phyloP scores from a whole-genome alignment of 2,329 filamentous ascomycete genomes.

The Lasiodiplodia citricola region DNA sequence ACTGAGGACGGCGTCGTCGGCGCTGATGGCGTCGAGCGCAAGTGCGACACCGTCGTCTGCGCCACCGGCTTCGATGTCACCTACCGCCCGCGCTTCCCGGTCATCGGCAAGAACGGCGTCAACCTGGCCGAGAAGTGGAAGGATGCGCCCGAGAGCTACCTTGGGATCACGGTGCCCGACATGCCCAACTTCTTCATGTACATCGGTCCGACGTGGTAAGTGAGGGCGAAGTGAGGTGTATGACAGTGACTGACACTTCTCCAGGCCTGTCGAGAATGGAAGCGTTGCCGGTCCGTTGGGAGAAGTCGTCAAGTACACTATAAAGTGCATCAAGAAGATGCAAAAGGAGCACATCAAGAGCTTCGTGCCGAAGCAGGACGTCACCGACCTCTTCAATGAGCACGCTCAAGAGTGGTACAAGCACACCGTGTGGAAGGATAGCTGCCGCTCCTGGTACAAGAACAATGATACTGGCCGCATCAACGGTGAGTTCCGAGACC shows the following conservation, averaged over 20 bases:
- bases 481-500: conserved; percentile 31
- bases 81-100: conserved; percentile 50
- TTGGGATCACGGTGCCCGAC: conserved; percentile 49
- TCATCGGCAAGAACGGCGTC: conserved; percentile 49
- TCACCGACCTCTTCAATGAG: conserved; percentile 51
- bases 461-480: conserved; percentile 46
- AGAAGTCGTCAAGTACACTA: conserved; percentile 46
- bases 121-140: conserved; percentile 49
- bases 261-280: conserved; percentile 53
- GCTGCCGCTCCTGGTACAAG: conserved; percentile 54
- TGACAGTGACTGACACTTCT: background rate
- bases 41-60: conserved; percentile 52
- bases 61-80: conserved; percentile 54
- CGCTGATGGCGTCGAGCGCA: conserved; percentile 48
- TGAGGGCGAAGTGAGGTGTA: background rate
- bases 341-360: conserved; percentile 52
- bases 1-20: conserved; percentile 54
- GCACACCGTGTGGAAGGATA: conserved; percentile 56
- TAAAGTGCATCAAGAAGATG: conserved; percentile 53
- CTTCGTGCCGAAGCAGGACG: conserved; percentile 48
- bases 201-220: conserved; percentile 45
- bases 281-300: conserved; percentile 50
- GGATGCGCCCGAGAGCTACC: conserved; percentile 46
- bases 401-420: conserved; percentile 56
- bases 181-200: conserved; percentile 53